phyloP scores from a whole-genome alignment of 108 stramenopile genomes.

The Mediolabrus comicus region DNA sequence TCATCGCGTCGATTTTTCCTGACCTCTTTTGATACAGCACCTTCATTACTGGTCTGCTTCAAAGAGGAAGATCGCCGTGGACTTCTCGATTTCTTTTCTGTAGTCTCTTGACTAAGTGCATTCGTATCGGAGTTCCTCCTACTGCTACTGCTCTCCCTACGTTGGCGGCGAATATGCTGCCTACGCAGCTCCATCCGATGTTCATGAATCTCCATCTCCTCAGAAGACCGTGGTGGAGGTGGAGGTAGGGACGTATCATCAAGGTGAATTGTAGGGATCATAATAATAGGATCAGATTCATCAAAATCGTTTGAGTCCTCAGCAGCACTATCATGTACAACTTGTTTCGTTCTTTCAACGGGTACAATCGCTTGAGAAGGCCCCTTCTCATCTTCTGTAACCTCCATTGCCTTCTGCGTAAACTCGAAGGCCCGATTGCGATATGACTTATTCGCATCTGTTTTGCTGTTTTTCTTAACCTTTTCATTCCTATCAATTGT shows the following conservation, averaged over 20 bases:
- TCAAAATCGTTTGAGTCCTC: conserved; percentile 11
- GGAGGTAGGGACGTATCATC: conserved; percentile 6
- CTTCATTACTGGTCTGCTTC: not conserved
- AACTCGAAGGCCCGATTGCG: not conserved
- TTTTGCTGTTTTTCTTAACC: not conserved
- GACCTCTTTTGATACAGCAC: not conserved
- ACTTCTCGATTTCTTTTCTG: not conserved
- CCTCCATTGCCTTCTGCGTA: conserved; percentile 1
- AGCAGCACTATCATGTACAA: not conserved
- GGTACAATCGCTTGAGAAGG: conserved; percentile 2
- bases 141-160: conserved; percentile 5
- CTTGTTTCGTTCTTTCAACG: not conserved
- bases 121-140: not conserved
- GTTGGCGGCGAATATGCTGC: not conserved
- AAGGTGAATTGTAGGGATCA: conserved; percentile 8
- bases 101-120: not conserved
- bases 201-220: conserved; percentile 18
- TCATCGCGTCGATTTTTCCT: not conserved
- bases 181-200: conserved; percentile 26
- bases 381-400: not conserved
- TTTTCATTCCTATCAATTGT: not conserved
- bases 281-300: conserved; percentile 43
- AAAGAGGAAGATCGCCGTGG: not conserved
- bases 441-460: not conserved
- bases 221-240: conserved; percentile 29